Percentiles rank a stretch among this genome's conserved stretches.
phyloP scores from a whole-genome alignment of 2,329 filamentous ascomycete genomes.

The Talaromyces sp. region DNA sequence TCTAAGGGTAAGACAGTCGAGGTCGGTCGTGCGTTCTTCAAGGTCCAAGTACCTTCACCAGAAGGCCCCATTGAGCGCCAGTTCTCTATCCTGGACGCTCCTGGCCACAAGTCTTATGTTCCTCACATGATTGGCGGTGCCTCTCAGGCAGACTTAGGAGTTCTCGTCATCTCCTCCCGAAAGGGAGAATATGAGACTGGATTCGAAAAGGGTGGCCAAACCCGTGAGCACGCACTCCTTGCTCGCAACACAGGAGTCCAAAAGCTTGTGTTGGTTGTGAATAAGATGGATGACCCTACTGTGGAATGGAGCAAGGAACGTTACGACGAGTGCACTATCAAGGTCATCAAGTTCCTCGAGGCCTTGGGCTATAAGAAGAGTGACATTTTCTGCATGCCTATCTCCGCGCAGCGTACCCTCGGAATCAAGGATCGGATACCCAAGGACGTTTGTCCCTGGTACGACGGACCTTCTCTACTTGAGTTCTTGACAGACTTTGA shows the following conservation, averaged over 20 bases:
- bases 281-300: conserved; percentile 99
- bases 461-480: conserved; percentile 83
- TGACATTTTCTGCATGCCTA: conserved; percentile 93
- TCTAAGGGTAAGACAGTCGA: conserved; percentile 98
- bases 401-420: conserved; percentile 82
- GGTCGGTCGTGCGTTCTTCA: conserved; percentile 93
- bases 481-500: conserved; percentile 96
- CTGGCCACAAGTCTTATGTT: conserved; percentile 96
- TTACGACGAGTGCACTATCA: conserved; percentile 89
- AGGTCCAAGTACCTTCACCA: conserved; percentile 60
- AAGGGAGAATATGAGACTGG: conserved; percentile 99
- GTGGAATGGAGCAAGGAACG: conserved; percentile 94
- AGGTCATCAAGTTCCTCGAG: conserved; percentile 86
- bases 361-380: conserved; percentile 94
- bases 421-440: conserved; percentile 89
- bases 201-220: conserved; percentile 95
- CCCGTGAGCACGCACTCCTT: conserved; percentile 94
- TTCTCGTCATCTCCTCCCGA: conserved; percentile 91
- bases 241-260: conserved; percentile 98
- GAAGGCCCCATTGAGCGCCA: conserved; percentile 72
- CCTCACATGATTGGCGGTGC: conserved; percentile 98
- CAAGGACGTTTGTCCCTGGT: conserved; percentile 77
- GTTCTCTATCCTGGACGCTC: conserved; percentile 96
- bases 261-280: conserved; percentile 91
- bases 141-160: conserved; percentile 89